phyloP scores from a whole-genome alignment of 495 filamentous ascomycete genomes.

The Oidiodendron maius region DNA sequence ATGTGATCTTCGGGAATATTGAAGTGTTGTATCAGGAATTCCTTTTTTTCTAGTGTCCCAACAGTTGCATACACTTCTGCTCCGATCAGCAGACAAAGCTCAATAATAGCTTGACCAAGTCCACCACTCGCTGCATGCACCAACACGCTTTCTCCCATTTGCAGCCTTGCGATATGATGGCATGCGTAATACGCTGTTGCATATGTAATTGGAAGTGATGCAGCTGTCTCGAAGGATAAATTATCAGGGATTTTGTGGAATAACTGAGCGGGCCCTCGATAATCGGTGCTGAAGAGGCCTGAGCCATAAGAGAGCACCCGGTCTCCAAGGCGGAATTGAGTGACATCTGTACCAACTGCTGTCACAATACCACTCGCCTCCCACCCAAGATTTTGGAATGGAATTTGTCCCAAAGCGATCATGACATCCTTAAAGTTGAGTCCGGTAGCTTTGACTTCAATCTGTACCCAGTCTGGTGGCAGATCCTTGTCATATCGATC shows the following conservation, averaged over 20 bases:
- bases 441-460: conserved; percentile 35
- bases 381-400: too few relatives aligned
- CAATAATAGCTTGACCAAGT: conserved; percentile 55
- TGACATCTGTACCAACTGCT: too few relatives aligned
- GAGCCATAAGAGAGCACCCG: too few relatives aligned
- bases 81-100: conserved; percentile 44
- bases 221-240: conserved; percentile 46
- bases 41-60: conserved; percentile 42
- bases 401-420: too few relatives aligned
- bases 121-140: conserved; percentile 55
- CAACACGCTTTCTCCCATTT: conserved; percentile 48
- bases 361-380: too few relatives aligned
- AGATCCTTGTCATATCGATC: neutral
- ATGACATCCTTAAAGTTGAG: too few relatives aligned
- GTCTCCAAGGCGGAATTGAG: conserved; percentile 38
- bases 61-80: conserved; percentile 55
- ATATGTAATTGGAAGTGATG: conserved; percentile 50
- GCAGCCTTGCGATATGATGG: conserved; percentile 36
- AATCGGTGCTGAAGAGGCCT: too few relatives aligned
- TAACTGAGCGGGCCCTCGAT: conserved; percentile 28
- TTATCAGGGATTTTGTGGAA: conserved; percentile 42
- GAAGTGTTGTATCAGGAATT: conserved; percentile 43
- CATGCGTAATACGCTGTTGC: conserved; percentile 51
- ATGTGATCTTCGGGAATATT: conserved; percentile 48
- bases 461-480: conserved; percentile 29